Base-by-base conservation (phyloP, 139 green algal genomes). In the Limnomonas spitsbergensis region DNA sequence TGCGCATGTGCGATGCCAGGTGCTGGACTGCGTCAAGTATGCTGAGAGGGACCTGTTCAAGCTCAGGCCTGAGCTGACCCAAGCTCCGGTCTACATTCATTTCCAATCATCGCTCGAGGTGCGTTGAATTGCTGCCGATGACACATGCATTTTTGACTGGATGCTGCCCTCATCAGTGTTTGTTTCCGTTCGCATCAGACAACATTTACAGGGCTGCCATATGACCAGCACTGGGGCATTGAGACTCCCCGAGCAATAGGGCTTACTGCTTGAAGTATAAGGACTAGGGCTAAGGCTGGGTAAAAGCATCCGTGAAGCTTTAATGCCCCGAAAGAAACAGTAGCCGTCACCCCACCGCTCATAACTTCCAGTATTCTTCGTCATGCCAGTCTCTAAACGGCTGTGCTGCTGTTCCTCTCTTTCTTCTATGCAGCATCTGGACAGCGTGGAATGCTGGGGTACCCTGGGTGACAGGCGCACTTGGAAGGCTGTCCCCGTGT, bases 11-110 rank as follows among this genome's bases (percentile, higher is more conserved):
- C n/a, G n/a, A n/a, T n/a, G n/a, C 38, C 82, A 94, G 89, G 89
- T 97, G 40, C 78, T 97, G n/a, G 91, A 96, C 68, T 90, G 88
- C 4, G 85, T 97, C 1, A 40, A 85, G 27, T 91, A 91, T 73
- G 93, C 91, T 3, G 93, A 97, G 38, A 72, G 74, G 4, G 42
- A 79, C 29, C 80, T 95, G 42, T 78, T 97, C 42, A 26, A 27
- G 29, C 53, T 74, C 1, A 66, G 81, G 27, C 88, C 86, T 0
- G 38, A 80, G 1, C 81, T 95, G 53, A 29, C 71, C 0, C 1
- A 73, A 6, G 89, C 92, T 4, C 66, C 80, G 4, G 90, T 97
- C 53, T 90, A 88, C 38, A 83, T 97, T 29, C 92, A 97, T 82
- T 89, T 97, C 37, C 78, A 91, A 54, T 92, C 84, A 3, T 70